Evolutionary conservation across 495 filamentous ascomycete species (phyloP).

Genomic region (Hypoxylon lenormandii): DNA sequence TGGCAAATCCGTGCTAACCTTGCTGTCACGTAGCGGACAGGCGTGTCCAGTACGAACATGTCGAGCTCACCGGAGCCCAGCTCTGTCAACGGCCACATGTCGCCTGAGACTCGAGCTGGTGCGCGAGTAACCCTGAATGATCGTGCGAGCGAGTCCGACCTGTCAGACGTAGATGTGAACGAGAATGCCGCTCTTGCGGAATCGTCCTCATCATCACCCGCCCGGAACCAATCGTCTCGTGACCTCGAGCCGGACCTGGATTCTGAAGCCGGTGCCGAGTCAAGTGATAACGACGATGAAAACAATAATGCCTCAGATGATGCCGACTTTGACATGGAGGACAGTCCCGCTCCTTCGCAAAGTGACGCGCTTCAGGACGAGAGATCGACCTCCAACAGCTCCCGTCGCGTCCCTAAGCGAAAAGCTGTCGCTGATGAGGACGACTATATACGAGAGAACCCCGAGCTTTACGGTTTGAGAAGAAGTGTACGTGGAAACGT

Average conservation of each 20-base stretch:
- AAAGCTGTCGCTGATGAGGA: slow-evolving; percentile 78
- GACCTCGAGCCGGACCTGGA: slow-evolving; percentile 77
- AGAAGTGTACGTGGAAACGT: slow-evolving; percentile 76
- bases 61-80: slow-evolving; percentile 63
- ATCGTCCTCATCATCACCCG: slow-evolving; percentile 50
- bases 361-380: slow-evolving; percentile 62
- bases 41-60: slow-evolving; percentile 59
- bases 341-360: slow-evolving; percentile 67
- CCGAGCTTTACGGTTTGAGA: slow-evolving; percentile 93
- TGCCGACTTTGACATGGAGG: slow-evolving; percentile 79
- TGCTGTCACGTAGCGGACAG: slow-evolving; percentile 61
- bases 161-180: slow-evolving; percentile 62
- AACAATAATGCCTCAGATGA: slow-evolving; percentile 74
- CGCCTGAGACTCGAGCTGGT: slow-evolving; percentile 47
- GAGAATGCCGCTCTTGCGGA: slow-evolving; percentile 44
- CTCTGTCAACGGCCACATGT: slow-evolving; percentile 58
- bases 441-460: slow-evolving; percentile 86
- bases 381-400: slow-evolving; percentile 75
- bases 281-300: slow-evolving; percentile 70
- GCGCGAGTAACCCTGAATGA: slow-evolving; percentile 47
- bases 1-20: slow-evolving; percentile 57
- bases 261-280: slow-evolving; percentile 52
- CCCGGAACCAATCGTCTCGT: slow-evolving; percentile 67
- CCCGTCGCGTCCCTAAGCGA: slow-evolving; percentile 75
- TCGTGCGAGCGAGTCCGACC: slow-evolving; percentile 60